Base-by-base conservation (phyloP, 2,329 filamentous ascomycete genomes). In the Penicillium glabrum region DNA sequence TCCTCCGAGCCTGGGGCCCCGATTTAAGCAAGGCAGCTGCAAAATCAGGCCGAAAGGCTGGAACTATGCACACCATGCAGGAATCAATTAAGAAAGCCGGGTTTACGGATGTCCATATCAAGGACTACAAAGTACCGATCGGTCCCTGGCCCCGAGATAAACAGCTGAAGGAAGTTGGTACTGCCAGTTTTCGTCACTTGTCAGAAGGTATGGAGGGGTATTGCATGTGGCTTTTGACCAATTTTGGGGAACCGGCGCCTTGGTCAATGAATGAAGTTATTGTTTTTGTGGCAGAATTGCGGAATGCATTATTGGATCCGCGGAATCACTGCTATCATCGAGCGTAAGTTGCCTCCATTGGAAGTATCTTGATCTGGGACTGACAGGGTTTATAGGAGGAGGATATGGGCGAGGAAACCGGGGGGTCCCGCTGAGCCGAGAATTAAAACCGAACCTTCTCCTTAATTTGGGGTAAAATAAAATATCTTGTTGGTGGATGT, bases 141-240 rank as follows among this genome's bases (percentile, higher is more conserved):
- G 69, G 69, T 2, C 46, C 61, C 1, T 72, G 69, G 69, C 62
- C 64, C 5, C 64, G 60, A 44, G 67, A 71, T 50, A 51, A 55
- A 21, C 51, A 46, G 19, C 55, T 69, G 27, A 67, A 69, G 46
- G 58, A 68, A 49, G 63, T 84, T 1, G 82, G 82, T 4, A 44
- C 53, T 10, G 76, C 56, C 47, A 53, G 53, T 33, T 55, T 35
- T 24, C 35, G 52, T 19, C 62, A 67, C 11, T 66, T 63, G 64
- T 56, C 46, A 9, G 43, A 55, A 39, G 64, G 63, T 2, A 51
- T 67, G 37, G 63, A 67, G 29, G 64, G 64, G 5, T 66, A 57
- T 47, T 59, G 54, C 1, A 62, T 67, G 61, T 65, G 58, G 49
- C 53, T 67, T 19, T 50, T 67, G 45, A 66, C 58, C 5, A 60